Base-by-base conservation (phyloP, 2,329 filamentous ascomycete species). In the Phaeosphaeria sp. region DNA sequence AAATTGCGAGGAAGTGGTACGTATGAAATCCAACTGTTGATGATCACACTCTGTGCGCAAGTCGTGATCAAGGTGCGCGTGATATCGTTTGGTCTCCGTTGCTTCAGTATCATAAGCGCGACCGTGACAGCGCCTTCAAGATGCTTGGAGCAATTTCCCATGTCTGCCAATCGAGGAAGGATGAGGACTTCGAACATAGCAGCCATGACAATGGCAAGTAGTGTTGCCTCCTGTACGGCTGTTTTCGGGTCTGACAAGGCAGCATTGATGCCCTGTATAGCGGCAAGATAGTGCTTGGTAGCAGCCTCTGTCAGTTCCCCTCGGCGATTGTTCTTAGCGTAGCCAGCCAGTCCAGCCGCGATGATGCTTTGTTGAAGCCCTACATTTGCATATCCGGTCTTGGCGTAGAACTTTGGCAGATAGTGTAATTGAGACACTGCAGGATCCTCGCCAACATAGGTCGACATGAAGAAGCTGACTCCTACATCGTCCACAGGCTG, bases 131-230 rank as follows among this genome's bases (percentile, higher is more conserved):
- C 70, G 6, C 72, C 72, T 18, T 67, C 60, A 3, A 74, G 55
- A 45, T 74, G 72, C 52, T 63, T 74, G 9, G 56, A 58, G 45
- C 67, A 59, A 43, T 71, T 73, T 7, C 60, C 49, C 49, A 71
- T 63, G 9, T 64, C 66, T 24, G 49, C 53, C 0, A 49, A 46
- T 9, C 54, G 53, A 17, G 68, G 65, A 9, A 64, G 52, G 24
- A 69, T 57, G 48, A 74, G 51, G 11, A 69, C 59, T 51, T 74
- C 70, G 53, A 69, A 73, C 61, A 73, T 70, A 9, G 67, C 63
- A 2, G 69, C 60, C 44, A 72, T 55, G 48, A 73, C 57, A 6
- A 73, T 66, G 2, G 68, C 63, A 36, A 68, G 57, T 2, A 74
- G 59, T 7, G 65, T 69, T 4, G 67, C 56, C 25, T 73, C 71